Evolutionary conservation across 805 yeast species (phyloP), one percentile per base, ranked within the genome.

Genomic region (Ogataea pilisensis): DNA sequence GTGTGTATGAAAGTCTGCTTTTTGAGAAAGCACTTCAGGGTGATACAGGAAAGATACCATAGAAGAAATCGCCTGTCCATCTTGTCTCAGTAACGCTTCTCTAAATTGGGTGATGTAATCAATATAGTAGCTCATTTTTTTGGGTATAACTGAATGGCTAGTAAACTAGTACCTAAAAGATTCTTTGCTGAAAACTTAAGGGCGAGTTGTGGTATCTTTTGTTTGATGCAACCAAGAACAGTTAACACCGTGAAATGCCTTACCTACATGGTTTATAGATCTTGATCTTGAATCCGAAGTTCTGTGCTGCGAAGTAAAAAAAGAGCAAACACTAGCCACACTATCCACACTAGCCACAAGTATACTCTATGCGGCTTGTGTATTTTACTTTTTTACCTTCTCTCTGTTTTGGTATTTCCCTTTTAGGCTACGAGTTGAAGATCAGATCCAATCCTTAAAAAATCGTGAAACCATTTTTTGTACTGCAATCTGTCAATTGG

Each of bases 21-120:
- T 46, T 22, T 49, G 26, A 21, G 39, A 41, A 4, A 49, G 41
- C 9, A 49, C 40, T 12, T 51, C 55, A 14, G 55, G 55, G 19
- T 43, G 40, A 30, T 41, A 39, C 14, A 49, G 39, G 26, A 42
- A 49, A 14, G 55, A 44, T 8, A 51, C 33, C 21, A 45, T 35
- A 22, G 41, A 27, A 3, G 49, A 37, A 5, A 49, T 36, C 3
- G 19, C 25, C 2, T 20, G 36, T 3, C 51, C 54, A 37, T 51
- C 39, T 14, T 41, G 44, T 14, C 34, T 29, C 9, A n/a, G 25
- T 8, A 48, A 18, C 6, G 55, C 43, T 3, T 32, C 27, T 18
- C 45, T 40, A 3, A 49, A 27, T 21, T 44, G 43, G 5, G 26
- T 28, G 18, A 51, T 29, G 39, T 31, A 51, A 24, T 45, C 50